Evolutionary conservation across 257 asterid genomes (phyloP), one percentile per base, ranked within the genome.

Genomic region (Solanum pennellii): DNA sequence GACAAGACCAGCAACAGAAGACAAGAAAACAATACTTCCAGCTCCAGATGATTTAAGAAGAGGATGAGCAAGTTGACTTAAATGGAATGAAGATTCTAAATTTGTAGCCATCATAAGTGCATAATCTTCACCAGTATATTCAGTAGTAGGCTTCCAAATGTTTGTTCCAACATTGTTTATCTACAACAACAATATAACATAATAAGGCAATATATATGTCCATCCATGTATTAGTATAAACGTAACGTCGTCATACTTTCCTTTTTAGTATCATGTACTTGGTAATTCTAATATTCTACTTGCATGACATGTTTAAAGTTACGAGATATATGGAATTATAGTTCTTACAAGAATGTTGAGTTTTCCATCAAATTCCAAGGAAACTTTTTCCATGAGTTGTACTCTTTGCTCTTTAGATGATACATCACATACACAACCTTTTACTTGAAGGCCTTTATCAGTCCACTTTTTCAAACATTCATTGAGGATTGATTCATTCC

Each of bases 111-210:
- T 94, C 89, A 95, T 88, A 69, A 10, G 85, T 7, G 96, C 86
- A 83, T 94, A 97, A 62, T 97, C 99, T 72, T 92, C 97, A 29
- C 95, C 89, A 23, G 93, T 94, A 88, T 95, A 97, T 69, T 95
- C 94, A 71, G 90, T 88, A 44, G 99, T 94, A 20, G 94, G 94
- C 91, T 97, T 97, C 94, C 97, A 90, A 87, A 95, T 90, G 90
- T 94, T 95, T 62, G 98, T 95, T 89, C 99, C 99, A 11, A 93
- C 98, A 92, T 97, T 97, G 88, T 97, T 97, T 86, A 97, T 84
- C 99, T 95, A 74, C 80, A 89, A 15, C 16, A 87, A 47, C 52
- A 47, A 47, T 47, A 47, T 41, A 41, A 9, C 44, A 41, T 41
- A 41, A 9, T 49, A 49, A 14, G 21, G 21, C 59, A 49, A 49